These are phyloP conservation scores for Torrubiella hemipterigena DNA, from an alignment of 2,329 filamentous ascomycete genomes.

Conservation along the genomic window DNA sequence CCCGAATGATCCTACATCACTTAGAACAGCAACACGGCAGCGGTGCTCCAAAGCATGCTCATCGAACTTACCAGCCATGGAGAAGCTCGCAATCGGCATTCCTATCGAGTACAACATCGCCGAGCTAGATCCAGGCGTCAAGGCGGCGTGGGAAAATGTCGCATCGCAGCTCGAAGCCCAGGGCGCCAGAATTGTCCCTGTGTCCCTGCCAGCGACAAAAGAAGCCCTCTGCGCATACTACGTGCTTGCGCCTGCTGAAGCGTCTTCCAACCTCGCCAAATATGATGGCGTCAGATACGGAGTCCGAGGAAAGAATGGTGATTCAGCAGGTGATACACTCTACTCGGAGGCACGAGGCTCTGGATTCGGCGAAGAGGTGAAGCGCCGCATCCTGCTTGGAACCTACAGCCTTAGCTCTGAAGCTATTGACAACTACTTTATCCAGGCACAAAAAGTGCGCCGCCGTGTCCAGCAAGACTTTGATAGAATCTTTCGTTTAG, in stretches of 20 bases:
- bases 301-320: slow-evolving; percentile 34
- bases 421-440: slow-evolving; percentile 92
- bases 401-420: slow-evolving; percentile 82
- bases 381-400: slow-evolving; percentile 75
- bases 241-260: slow-evolving; percentile 86
- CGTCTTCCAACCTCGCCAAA: slow-evolving; percentile 89
- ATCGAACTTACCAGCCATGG: slow-evolving; percentile 13
- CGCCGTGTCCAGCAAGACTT: slow-evolving; percentile 80
- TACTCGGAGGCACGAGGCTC: slow-evolving; percentile 65
- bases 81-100: slow-evolving; percentile 38
- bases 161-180: slow-evolving; percentile 45
- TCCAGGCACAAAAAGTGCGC: slow-evolving; percentile 82
- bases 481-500: slow-evolving; percentile 58
- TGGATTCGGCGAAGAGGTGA: slow-evolving; percentile 76
- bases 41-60: slow-evolving; percentile 24
- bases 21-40: slow-evolving; percentile 42
- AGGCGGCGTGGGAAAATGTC: slow-evolving; percentile 53
- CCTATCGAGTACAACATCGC: slow-evolving; percentile 77
- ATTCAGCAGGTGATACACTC: slow-evolving; percentile 49
- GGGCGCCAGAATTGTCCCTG: slow-evolving; percentile 62
- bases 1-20: slow-evolving; percentile 60
- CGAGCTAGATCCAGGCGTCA: slow-evolving; percentile 62
- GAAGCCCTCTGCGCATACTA: slow-evolving; percentile 90
- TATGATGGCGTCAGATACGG: slow-evolving; percentile 97
- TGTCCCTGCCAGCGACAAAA: slow-evolving; percentile 73